phyloP scores from a whole-genome alignment of 495 filamentous ascomycete genomes.

The Penicillium simplicissimum region DNA sequence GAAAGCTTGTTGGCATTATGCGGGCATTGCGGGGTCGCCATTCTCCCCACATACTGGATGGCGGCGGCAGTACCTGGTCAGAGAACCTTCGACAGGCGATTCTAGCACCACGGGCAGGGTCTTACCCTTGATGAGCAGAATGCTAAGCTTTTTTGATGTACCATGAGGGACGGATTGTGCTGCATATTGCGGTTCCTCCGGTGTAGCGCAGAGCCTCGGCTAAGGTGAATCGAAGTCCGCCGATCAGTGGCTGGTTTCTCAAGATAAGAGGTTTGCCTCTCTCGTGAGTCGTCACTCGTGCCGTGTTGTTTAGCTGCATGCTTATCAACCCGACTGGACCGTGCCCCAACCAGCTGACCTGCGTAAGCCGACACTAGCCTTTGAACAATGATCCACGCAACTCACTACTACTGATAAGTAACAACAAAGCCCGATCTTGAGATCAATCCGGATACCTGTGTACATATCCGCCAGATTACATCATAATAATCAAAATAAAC shows the following conservation, averaged over 20 bases:
- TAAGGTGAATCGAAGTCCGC: not conserved
- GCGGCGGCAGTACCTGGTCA: not conserved
- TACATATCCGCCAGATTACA: not conserved
- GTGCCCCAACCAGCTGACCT: not conserved
- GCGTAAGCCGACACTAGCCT: not conserved
- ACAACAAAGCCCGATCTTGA: not conserved
- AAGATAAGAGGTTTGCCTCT: not conserved
- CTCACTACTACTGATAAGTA: not conserved
- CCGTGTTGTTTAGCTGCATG: not conserved
- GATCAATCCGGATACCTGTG: not conserved
- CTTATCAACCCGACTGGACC: not conserved
- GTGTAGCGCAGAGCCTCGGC: not conserved
- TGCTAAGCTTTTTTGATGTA: slow-evolving; percentile 4
- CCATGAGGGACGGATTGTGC: not conserved
- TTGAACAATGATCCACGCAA: not conserved
- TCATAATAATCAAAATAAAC: not conserved
- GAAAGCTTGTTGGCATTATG: not conserved
- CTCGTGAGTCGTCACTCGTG: not conserved
- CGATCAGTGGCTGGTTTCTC: not conserved
- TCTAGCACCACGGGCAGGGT: not conserved
- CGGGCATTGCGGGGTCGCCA: not conserved
- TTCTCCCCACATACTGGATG: not conserved
- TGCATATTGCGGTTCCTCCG: not conserved
- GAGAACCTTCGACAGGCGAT: not conserved
- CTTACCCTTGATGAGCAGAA: not conserved